Percentiles rank a stretch among this genome's conserved stretches.
These are phyloP conservation scores for Erysimum cheiri DNA, from an alignment of 441 rosid genomes.

Conservation along the genomic window DNA sequence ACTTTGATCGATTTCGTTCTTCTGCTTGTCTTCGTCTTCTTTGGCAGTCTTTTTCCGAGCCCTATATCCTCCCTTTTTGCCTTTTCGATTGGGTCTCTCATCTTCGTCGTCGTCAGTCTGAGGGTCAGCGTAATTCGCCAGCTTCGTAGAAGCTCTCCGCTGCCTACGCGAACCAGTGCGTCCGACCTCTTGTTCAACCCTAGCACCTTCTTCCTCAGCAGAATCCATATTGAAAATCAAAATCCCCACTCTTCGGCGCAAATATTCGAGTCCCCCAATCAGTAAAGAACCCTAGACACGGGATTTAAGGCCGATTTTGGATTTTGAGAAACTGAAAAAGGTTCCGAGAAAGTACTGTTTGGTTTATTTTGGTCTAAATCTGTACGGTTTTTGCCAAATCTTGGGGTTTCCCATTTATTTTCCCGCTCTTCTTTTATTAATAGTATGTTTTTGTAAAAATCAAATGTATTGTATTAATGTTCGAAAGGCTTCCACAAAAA, in stretches of 20 bases:
- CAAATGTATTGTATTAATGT: no score
- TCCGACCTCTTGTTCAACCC: neutral
- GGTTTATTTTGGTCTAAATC: no score
- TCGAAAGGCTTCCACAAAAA: no score
- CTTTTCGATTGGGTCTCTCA: neutral
- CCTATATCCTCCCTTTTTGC: neutral
- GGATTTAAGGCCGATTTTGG: no score
- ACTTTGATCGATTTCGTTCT: neutral
- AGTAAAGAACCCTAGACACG: no score
- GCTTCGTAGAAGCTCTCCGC: neutral
- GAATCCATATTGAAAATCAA: slow-evolving; percentile 5
- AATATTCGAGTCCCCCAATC: no score
- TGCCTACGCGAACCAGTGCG: neutral
- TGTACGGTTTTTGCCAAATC: no score
- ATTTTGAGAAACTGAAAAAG: no score
- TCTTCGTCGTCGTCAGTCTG: neutral
- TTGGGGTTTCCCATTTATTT: no score
- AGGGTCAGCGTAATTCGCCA: neutral
- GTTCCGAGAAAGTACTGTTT: no score
- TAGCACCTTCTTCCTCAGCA: neutral
- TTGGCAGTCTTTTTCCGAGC: neutral
- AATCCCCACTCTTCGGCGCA: neutral
- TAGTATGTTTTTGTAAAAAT: no score
- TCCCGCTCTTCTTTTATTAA: no score
- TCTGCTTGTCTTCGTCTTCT: neutral